Conservation (phyloP, 208 protist species). For the Trypanosoma congolense region DNA sequence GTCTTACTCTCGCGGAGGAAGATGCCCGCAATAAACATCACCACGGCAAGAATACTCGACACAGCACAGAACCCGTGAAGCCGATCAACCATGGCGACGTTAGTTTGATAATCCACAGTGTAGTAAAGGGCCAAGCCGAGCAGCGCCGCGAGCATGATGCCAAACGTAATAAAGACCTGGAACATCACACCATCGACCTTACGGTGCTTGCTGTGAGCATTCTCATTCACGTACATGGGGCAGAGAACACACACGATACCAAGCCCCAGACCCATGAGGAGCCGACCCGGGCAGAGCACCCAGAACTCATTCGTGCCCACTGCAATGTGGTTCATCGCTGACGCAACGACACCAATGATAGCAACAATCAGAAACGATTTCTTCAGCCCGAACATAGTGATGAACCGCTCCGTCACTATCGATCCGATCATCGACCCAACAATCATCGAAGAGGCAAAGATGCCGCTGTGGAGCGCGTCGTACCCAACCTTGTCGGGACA, state of each 20-base stretch:
- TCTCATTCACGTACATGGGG: conserved; percentile 8
- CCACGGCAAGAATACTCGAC: conserved; percentile 49
- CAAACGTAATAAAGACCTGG: conserved; percentile 7
- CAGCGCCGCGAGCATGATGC: conserved; percentile 2
- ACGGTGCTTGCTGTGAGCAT: neutral
- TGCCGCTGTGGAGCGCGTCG: neutral
- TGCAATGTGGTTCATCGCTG: conserved; percentile 32
- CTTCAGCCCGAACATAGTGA: conserved; percentile 8
- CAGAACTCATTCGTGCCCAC: conserved; percentile 55
- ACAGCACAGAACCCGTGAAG: conserved; percentile 53
- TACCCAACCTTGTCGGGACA: neutral
- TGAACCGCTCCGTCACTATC: neutral
- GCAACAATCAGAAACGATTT: neutral
- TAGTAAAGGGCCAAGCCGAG: neutral
- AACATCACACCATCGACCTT: conserved; percentile 1
- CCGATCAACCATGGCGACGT: neutral
- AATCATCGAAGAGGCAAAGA: conserved; percentile 6
- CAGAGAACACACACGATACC: conserved; percentile 1
- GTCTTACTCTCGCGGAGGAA: conserved; percentile 16
- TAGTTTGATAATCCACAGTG: neutral
- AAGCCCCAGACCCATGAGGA: conserved; percentile 52
- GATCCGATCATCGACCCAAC: conserved; percentile 4
- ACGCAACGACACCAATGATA: conserved; percentile 1
- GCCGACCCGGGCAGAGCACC: conserved; percentile 51
- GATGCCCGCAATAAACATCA: conserved; percentile 47